A percentile compares a stretch with the other conserved stretches of the same genome.
These are phyloP conservation scores for Schizophyllum amplum DNA, from an alignment of 1,284 basidiomycete species.

Conservation along the genomic window DNA sequence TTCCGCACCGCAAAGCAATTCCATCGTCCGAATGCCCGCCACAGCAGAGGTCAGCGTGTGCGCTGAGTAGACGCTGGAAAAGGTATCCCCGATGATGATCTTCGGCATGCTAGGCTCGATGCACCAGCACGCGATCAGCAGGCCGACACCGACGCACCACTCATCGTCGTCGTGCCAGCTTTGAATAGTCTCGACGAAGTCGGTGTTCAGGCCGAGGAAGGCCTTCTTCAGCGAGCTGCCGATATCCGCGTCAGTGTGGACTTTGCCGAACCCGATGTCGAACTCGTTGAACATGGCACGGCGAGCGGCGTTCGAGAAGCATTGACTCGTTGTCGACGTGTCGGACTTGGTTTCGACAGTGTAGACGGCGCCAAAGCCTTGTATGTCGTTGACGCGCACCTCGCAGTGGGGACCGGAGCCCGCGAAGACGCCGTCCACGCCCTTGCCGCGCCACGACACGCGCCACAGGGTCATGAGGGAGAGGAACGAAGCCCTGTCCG, in stretches of 20 bases:
- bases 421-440: neutral
- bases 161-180: neutral
- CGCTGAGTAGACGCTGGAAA: neutral
- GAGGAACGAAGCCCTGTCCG: too few species aligned
- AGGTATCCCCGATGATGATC: neutral
- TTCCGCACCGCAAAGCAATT: neutral
- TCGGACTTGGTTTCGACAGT: neutral
- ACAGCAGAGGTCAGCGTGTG: neutral
- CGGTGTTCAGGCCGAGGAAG: neutral
- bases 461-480: too few species aligned
- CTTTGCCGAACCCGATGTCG: neutral
- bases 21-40: neutral
- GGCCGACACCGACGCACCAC: neutral
- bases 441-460: too few species aligned
- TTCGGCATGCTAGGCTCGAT: neutral
- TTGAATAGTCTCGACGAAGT: neutral
- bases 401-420: neutral
- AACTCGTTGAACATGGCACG: neutral
- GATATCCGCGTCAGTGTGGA: neutral
- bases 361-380: neutral
- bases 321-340: neutral
- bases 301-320: neutral
- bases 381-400: neutral
- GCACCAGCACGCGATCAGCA: neutral
- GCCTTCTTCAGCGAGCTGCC: neutral